phyloP scores from a whole-genome alignment of 805 yeast genomes.

The Yamadazyma sp. region DNA sequence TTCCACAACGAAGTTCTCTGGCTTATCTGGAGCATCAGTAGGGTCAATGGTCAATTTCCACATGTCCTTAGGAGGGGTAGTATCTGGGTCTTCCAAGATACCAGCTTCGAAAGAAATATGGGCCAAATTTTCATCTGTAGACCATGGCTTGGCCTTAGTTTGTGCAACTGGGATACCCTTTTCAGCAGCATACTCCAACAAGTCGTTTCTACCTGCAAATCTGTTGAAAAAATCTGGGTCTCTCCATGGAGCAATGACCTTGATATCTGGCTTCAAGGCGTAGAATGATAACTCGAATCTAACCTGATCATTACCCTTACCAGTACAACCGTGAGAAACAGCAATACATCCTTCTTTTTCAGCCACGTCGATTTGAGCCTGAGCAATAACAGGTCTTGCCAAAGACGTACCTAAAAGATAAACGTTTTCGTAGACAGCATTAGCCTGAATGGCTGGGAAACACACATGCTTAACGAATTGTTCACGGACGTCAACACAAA shows the following conservation, averaged over 20 bases:
- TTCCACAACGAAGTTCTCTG: slow-evolving; percentile 82
- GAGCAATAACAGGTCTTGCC: slow-evolving; percentile 98
- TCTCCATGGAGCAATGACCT: slow-evolving; percentile 99
- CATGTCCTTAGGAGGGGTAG: slow-evolving; percentile 99
- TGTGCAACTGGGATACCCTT: slow-evolving; percentile 94
- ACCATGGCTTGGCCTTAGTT: slow-evolving; percentile 99
- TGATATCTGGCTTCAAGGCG: slow-evolving; percentile 96
- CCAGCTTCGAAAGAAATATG: slow-evolving; percentile 99
- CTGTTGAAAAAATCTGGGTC: slow-evolving; percentile 90
- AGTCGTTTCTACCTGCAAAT: slow-evolving; percentile 97
- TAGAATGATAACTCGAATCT: slow-evolving; percentile 96
- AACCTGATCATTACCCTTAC: slow-evolving; percentile 99
- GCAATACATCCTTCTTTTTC: slow-evolving; percentile 98
- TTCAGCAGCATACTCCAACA: slow-evolving; percentile 88
- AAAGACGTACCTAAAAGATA: slow-evolving; percentile 95
- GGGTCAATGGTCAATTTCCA: slow-evolving; percentile 99
- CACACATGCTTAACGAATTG: slow-evolving; percentile 94
- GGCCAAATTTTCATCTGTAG: slow-evolving; percentile 98
- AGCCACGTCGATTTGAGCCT: slow-evolving; percentile 97
- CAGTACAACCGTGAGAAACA: slow-evolving; percentile 98
- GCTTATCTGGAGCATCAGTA: slow-evolving; percentile 86
- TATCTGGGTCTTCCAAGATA: slow-evolving; percentile 96
- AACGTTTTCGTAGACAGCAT: slow-evolving; percentile 97
- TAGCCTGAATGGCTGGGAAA: slow-evolving; percentile 95
- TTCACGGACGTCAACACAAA: slow-evolving; percentile 90